These are phyloP conservation scores for Theileria orientalis DNA, from an alignment of 169 alveolate genomes.

Conservation along the genomic window DNA sequence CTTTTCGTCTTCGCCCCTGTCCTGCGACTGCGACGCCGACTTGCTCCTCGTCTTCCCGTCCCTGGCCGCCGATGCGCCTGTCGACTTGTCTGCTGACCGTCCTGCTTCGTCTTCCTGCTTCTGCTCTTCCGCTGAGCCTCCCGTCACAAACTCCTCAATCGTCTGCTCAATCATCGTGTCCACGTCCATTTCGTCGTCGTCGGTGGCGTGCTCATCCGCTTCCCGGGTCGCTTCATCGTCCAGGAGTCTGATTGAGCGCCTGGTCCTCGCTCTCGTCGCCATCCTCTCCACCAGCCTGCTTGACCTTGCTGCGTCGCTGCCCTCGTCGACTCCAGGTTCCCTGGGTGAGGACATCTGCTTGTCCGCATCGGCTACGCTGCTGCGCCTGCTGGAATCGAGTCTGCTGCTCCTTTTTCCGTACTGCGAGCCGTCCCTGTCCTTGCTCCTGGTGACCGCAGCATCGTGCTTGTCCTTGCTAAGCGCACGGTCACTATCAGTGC, in stretches of 20 bases:
- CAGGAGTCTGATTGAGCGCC: no score
- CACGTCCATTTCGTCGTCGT: slow-evolving; percentile 24
- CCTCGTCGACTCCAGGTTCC: slow-evolving; percentile 23
- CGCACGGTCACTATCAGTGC: no score
- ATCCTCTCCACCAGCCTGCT: slow-evolving; percentile 15
- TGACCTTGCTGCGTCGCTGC: slow-evolving; percentile 10
- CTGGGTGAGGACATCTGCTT: slow-evolving; percentile 21
- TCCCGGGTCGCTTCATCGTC: background rate
- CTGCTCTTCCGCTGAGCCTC: slow-evolving; percentile 15
- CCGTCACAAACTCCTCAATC: slow-evolving; percentile 19
- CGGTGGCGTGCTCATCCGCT: slow-evolving; percentile 3
- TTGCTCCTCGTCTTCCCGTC: no score
- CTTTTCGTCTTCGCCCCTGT: slow-evolving; percentile 25
- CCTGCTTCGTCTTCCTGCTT: background rate
- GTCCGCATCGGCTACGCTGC: no score
- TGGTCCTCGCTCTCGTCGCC: slow-evolving; percentile 20
- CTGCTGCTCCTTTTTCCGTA: no score
- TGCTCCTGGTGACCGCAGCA: no score
- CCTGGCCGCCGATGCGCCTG: no score
- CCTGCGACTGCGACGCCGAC: no score
- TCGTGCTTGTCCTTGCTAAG: no score
- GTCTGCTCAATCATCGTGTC: no score
- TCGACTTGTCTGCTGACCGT: background rate
- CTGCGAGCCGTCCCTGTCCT: no score
- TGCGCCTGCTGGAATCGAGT: no score